Conservation (phyloP, 768 basidiomycete genomes). For the Clitopilus passeckerianus region DNA sequence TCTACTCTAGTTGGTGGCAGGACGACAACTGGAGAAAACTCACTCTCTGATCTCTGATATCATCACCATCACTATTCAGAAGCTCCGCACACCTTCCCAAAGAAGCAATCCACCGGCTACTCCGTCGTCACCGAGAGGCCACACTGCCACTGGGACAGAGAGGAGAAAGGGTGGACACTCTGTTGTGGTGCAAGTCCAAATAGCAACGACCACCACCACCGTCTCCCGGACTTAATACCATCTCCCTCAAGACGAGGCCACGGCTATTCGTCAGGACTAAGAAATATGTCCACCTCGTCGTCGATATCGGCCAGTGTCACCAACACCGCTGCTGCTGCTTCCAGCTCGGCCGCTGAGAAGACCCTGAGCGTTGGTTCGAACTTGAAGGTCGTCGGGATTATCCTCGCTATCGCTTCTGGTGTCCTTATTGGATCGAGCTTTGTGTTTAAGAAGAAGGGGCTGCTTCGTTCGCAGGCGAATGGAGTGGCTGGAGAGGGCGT, state of each 20-base stretch:
- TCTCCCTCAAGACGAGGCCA: background rate
- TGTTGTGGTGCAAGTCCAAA: background rate
- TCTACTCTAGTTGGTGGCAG: background rate
- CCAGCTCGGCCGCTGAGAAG: slow-evolving; percentile 30
- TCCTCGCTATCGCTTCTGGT: slow-evolving; percentile 75
- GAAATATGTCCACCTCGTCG: background rate
- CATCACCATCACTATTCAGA: background rate
- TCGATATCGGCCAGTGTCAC: background rate
- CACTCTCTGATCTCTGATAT: background rate
- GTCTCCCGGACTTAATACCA: background rate
- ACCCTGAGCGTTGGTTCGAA: slow-evolving; percentile 35
- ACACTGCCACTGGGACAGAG: background rate
- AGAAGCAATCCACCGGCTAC: background rate
- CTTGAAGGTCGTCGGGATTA: slow-evolving; percentile 70
- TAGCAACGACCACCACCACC: background rate
- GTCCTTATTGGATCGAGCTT: slow-evolving; percentile 89
- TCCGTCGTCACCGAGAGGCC: background rate
- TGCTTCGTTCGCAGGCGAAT: slow-evolving; percentile 77
- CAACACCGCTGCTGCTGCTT: slow-evolving; percentile 25
- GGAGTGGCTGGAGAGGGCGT: slow-evolving; percentile 81
- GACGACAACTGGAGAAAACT: background rate
- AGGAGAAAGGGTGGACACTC: background rate
- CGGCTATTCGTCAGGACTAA: background rate
- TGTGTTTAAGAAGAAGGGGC: slow-evolving; percentile 97
- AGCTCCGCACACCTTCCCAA: background rate